Evolutionary conservation across 805 yeast species (phyloP).

Genomic region (Zygosaccharomyces pseudorouxii): DNA sequence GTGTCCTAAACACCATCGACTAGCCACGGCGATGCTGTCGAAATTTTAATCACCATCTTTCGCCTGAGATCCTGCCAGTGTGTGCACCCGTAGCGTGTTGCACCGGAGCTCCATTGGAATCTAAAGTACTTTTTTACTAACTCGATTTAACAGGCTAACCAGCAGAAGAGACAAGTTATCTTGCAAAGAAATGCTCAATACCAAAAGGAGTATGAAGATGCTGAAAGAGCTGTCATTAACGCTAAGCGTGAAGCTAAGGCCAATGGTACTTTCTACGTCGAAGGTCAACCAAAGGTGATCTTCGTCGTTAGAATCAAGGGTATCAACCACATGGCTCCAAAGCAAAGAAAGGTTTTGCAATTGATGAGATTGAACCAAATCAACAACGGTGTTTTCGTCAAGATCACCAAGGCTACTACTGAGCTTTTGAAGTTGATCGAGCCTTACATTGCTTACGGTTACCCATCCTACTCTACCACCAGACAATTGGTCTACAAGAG

Average conservation of each 20-base stretch:
- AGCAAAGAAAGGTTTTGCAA: slow-evolving; percentile 98
- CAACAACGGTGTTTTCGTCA: slow-evolving; percentile 92
- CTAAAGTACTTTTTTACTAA: slow-evolving; percentile 12
- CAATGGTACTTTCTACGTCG: slow-evolving; percentile 89
- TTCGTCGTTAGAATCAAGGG: slow-evolving; percentile 99
- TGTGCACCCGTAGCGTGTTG: neutral
- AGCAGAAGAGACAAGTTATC: slow-evolving; percentile 62
- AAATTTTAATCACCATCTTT: slow-evolving; percentile 66
- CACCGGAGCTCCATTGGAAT: neutral
- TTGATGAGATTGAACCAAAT: slow-evolving; percentile 89
- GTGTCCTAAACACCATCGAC: slow-evolving; percentile 46
- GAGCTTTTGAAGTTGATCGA: slow-evolving; percentile 91
- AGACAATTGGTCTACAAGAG: slow-evolving; percentile 95
- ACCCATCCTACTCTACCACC: slow-evolving; percentile 88
- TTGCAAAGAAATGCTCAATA: slow-evolving; percentile 95
- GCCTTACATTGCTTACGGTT: slow-evolving; percentile 96
- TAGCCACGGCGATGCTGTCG: slow-evolving; percentile 70
- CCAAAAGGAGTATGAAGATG: slow-evolving; percentile 89
- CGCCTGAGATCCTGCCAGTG: slow-evolving; percentile 46
- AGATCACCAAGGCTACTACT: slow-evolving; percentile 90
- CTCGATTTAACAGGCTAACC: slow-evolving; percentile 39
- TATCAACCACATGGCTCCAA: slow-evolving; percentile 97
- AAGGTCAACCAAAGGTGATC: slow-evolving; percentile 90
- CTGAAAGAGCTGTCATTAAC: slow-evolving; percentile 79
- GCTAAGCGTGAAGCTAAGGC: slow-evolving; percentile 95